phyloP scores from a whole-genome alignment of 2,329 filamentous ascomycete species.

The Fusarium penzigii region DNA sequence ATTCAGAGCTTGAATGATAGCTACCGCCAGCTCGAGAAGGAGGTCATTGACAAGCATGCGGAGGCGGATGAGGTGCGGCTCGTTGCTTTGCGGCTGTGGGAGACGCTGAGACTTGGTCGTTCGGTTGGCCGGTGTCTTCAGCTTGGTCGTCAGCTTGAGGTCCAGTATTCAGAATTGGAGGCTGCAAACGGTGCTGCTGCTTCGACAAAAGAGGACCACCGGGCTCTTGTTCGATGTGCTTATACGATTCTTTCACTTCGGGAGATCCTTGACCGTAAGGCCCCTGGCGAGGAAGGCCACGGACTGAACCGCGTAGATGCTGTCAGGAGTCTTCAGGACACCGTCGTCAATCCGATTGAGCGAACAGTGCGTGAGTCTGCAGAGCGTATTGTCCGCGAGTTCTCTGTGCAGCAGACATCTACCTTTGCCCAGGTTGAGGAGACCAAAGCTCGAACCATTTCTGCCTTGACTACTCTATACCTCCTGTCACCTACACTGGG shows the following conservation, averaged over 20 bases:
- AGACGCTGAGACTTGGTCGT: conserved; percentile 75
- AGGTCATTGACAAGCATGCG: conserved; percentile 83
- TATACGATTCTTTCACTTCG: conserved; percentile 76
- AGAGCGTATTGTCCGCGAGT: conserved; percentile 80
- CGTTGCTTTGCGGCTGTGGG: conserved; percentile 76
- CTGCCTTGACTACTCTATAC: conserved; percentile 76
- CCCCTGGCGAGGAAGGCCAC: conserved; percentile 71
- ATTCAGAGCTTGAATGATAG: conserved; percentile 79
- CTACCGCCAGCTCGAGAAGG: conserved; percentile 81
- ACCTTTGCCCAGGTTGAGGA: conserved; percentile 71
- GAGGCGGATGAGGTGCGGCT: conserved; percentile 80
- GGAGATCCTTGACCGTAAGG: conserved; percentile 69
- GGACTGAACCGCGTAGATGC: conserved; percentile 74
- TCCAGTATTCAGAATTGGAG: conserved; percentile 70
- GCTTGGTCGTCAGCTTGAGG: conserved; percentile 81
- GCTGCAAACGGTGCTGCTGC: conserved; percentile 24
- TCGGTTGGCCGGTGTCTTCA: conserved; percentile 77
- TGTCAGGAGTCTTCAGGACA: conserved; percentile 68
- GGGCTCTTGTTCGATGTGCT: conserved; percentile 78
- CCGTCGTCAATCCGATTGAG: conserved; percentile 72
- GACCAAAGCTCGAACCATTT: conserved; percentile 69
- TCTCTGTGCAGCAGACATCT: conserved; percentile 63
- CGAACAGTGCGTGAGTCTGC: conserved; percentile 70
- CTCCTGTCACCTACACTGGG: conserved; percentile 71
- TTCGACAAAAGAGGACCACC: conserved; percentile 66